Evolutionary conservation across 768 basidiomycete species (phyloP).

Genomic region (Boletus patriciae): DNA sequence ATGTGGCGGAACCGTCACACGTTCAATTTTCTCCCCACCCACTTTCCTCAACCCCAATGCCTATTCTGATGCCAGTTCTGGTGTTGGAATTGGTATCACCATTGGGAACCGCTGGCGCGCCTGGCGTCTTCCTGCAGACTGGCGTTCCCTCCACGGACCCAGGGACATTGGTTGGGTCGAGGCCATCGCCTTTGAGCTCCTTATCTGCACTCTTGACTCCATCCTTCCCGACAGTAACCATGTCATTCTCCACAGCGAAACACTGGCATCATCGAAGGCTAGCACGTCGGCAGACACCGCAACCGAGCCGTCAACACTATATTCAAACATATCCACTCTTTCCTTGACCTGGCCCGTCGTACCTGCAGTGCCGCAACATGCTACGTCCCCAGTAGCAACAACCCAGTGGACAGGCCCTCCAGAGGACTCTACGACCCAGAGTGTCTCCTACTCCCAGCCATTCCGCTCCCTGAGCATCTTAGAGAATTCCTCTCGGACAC

Average conservation of each 20-base stretch:
- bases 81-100: too few species aligned
- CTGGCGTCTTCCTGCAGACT: too few species aligned
- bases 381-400: not conserved
- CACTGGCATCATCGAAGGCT: not conserved
- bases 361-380: fast-evolving
- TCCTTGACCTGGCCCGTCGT: not conserved
- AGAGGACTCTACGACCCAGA: not conserved
- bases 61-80: too few species aligned
- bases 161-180: not conserved
- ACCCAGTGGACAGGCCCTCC: not conserved
- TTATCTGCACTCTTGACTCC: not conserved
- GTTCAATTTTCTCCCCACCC: too few species aligned
- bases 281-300: not conserved
- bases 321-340: not conserved
- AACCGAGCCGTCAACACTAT: not conserved
- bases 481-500: not conserved
- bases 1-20: too few species aligned
- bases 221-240: not conserved
- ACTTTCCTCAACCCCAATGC: too few species aligned
- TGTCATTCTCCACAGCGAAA: not conserved
- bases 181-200: not conserved
- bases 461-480: not conserved
- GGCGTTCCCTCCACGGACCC: too few species aligned
- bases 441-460: not conserved
- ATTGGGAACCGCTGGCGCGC: too few species aligned